Evolutionary conservation across 2,329 filamentous ascomycete genomes (phyloP).

Genomic region (Neofusicoccum sp.): DNA sequence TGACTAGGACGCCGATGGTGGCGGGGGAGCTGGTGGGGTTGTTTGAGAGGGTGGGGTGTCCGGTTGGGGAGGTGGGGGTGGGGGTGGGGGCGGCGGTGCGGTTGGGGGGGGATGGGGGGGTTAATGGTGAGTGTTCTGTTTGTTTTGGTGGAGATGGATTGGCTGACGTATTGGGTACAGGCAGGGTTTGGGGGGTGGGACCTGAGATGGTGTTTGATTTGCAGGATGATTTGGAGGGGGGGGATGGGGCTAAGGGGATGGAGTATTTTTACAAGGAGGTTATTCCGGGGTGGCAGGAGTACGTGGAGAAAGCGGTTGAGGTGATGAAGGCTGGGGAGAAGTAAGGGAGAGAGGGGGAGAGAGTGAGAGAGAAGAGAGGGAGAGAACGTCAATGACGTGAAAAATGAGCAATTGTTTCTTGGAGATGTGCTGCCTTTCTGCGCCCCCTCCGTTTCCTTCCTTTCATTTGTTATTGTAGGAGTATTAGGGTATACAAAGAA

Average conservation of each 20-base stretch:
- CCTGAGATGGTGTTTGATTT: not conserved
- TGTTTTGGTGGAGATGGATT: not conserved
- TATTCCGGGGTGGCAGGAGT: not conserved
- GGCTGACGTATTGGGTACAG: not conserved
- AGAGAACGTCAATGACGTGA: too few species aligned
- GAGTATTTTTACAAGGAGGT: not conserved
- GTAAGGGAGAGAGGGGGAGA: too few species aligned
- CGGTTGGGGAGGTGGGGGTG: not conserved
- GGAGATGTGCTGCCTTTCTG: too few species aligned
- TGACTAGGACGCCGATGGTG: conserved; percentile 30
- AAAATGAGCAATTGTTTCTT: too few species aligned
- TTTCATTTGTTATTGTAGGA: too few species aligned
- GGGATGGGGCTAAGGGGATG: not conserved
- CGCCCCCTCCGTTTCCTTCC: too few species aligned
- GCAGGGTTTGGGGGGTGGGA: not conserved
- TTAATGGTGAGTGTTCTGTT: not conserved
- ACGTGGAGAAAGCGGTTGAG: not conserved
- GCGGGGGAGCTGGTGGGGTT: not conserved
- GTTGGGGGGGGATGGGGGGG: not conserved
- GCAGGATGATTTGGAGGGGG: not conserved
- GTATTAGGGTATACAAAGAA: too few species aligned
- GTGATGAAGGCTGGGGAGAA: not conserved
- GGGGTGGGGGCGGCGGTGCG: not conserved
- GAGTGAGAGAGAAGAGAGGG: too few species aligned
- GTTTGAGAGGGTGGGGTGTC: not conserved